Conservation (phyloP, 495 filamentous ascomycete species). For the Bathelium albidoporum region DNA sequence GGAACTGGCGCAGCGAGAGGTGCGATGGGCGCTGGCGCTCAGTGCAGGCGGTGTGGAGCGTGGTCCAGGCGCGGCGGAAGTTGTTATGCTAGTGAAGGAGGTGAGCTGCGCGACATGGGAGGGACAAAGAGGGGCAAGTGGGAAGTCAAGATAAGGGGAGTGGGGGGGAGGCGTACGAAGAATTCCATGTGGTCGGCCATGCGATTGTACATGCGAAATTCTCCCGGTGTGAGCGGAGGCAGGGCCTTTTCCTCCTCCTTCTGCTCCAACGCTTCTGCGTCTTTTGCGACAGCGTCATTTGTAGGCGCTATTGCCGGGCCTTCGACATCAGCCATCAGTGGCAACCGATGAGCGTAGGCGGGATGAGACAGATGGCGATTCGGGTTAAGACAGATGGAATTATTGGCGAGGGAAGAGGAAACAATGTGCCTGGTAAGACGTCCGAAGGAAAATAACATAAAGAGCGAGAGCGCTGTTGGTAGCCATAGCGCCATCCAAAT, state of each 20-base stretch:
- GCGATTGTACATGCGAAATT: conserved; percentile 58
- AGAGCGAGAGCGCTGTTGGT: neutral
- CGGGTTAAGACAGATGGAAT: neutral
- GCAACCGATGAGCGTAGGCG: neutral
- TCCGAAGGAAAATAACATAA: neutral
- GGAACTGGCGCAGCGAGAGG: conserved; percentile 54
- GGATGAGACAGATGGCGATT: neutral
- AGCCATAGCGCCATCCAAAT: neutral
- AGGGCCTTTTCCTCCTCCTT: conserved; percentile 17
- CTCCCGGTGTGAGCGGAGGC: conserved; percentile 41
- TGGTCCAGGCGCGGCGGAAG: conserved; percentile 64
- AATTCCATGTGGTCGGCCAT: conserved; percentile 70
- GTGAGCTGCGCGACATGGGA: conserved; percentile 20
- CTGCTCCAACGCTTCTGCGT: neutral
- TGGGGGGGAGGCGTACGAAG: conserved; percentile 41
- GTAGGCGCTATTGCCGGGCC: neutral
- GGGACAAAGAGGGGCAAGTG: conserved; percentile 5
- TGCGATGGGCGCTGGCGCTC: conserved; percentile 42
- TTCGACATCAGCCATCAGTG: neutral
- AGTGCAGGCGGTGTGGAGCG: conserved; percentile 51
- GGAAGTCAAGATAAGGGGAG: neutral
- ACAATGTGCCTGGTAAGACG: neutral
- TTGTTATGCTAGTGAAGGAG: conserved; percentile 47
- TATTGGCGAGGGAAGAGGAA: neutral
- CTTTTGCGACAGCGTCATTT: neutral